Evolutionary conservation across 768 basidiomycete genomes (phyloP).

Genomic region (Kwoniella europaea): DNA sequence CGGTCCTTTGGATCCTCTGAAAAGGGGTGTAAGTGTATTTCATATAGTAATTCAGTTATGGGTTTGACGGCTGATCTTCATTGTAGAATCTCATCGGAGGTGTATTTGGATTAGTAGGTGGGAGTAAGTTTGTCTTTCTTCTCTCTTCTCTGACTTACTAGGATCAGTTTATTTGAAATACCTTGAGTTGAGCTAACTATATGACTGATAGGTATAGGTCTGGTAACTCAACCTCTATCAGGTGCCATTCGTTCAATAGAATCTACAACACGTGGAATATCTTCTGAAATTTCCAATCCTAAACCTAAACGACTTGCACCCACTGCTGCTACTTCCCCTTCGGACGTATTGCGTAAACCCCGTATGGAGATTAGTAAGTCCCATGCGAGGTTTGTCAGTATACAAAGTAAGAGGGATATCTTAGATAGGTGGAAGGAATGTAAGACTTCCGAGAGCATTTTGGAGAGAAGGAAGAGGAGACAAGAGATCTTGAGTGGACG

Average conservation of each 20-base stretch:
- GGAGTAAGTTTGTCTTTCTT: conserved; percentile 5
- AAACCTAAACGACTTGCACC: not conserved
- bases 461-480: conserved; percentile 9
- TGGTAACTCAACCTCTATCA: not conserved
- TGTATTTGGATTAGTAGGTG: conserved; percentile 1
- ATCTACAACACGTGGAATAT: not conserved
- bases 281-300: conserved; percentile 1
- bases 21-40: conserved; percentile 57
- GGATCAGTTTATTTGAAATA: not conserved
- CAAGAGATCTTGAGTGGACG: not conserved
- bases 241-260: conserved; percentile 4
- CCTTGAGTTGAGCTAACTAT: not conserved
- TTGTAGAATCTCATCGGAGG: conserved; percentile 1
- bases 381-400: not conserved
- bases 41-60: no score
- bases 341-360: conserved; percentile 1
- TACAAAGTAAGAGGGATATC: not conserved
- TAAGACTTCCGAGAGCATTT: not conserved
- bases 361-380: not conserved
- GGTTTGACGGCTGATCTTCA: not conserved
- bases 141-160: not conserved
- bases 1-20: conserved; percentile 57
- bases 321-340: not conserved
- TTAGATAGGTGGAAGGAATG: not conserved
- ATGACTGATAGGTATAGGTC: not conserved